Conservation (phyloP, 768 basidiomycete genomes). For the Holtermannia corniformis region DNA sequence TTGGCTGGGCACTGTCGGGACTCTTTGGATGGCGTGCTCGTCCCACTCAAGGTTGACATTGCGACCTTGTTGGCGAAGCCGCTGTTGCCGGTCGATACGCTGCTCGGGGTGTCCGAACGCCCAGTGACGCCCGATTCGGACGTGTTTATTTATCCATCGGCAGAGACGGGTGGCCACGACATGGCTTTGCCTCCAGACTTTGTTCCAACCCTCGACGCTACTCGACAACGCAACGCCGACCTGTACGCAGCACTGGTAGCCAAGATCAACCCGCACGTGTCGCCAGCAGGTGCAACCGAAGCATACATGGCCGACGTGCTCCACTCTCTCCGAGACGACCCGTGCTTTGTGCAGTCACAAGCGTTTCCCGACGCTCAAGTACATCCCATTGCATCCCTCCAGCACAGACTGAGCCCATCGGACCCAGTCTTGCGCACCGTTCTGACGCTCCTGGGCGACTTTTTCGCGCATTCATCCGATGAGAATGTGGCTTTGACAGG, state of each 20-base stretch:
- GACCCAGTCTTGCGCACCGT: slow-evolving; percentile 65
- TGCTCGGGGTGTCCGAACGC: no score
- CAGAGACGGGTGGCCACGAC: no score
- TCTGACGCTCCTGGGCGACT: slow-evolving; percentile 60
- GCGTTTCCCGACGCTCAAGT: neutral
- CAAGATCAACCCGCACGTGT: no score
- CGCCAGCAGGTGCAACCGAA: no score
- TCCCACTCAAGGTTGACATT: neutral
- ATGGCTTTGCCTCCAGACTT: no score
- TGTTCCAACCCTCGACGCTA: no score
- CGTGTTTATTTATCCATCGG: no score
- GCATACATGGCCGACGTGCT: slow-evolving; percentile 51
- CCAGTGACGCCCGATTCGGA: no score
- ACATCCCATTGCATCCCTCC: slow-evolving; percentile 2
- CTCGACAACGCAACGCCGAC: no score
- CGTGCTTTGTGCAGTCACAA: slow-evolving; percentile 46
- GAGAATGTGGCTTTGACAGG: slow-evolving; percentile 82
- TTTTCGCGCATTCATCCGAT: slow-evolving; percentile 78
- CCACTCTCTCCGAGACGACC: slow-evolving; percentile 56
- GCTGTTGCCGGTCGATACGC: slow-evolving; percentile 78
- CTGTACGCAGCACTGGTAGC: no score
- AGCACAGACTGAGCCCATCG: slow-evolving; percentile 68
- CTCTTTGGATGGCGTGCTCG: slow-evolving; percentile 56
- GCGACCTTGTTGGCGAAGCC: slow-evolving; percentile 45
- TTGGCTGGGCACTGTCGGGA: slow-evolving; percentile 59